These are phyloP conservation scores for Luffa acutangula DNA, from an alignment of 306 rosid species.

Conservation along the genomic window DNA sequence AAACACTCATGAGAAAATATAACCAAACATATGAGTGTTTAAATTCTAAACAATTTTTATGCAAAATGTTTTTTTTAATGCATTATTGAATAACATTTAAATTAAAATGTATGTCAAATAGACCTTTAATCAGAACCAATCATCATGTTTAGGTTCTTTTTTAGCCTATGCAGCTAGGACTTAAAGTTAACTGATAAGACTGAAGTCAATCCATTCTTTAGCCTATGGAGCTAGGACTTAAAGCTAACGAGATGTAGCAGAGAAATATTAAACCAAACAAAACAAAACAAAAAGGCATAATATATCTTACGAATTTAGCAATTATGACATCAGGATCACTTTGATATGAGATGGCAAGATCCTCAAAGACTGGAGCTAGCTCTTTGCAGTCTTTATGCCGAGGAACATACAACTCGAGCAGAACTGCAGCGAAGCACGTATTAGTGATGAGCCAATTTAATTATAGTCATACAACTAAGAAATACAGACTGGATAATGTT, in stretches of 20 bases:
- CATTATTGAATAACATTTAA: too few relatives aligned
- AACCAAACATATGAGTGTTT: too few relatives aligned
- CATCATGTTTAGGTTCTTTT: background rate
- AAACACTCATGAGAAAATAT: too few relatives aligned
- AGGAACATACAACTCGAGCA: slow-evolving; percentile 84
- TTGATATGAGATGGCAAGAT: slow-evolving; percentile 65
- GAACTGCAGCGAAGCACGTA: slow-evolving; percentile 37
- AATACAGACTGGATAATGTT: background rate
- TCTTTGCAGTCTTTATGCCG: slow-evolving; percentile 85
- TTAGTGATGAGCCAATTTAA: background rate
- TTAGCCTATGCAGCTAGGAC: background rate
- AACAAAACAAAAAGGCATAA: background rate
- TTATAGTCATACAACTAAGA: background rate
- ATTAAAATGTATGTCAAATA: too few relatives aligned
- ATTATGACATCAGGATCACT: slow-evolving; percentile 55
- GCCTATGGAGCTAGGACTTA: background rate
- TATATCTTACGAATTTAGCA: slow-evolving; percentile 64
- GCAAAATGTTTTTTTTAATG: too few relatives aligned
- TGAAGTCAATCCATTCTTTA: background rate
- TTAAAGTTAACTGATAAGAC: background rate
- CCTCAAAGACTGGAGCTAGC: slow-evolving; percentile 84
- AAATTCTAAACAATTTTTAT: too few relatives aligned
- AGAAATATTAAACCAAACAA: background rate
- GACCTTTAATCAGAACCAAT: background rate
- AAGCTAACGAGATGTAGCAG: background rate